A percentile compares a stretch with the other conserved stretches of the same genome.
Evolutionary conservation across 2,329 filamentous ascomycete species (phyloP).

Genomic region (Trichoderma koningii): DNA sequence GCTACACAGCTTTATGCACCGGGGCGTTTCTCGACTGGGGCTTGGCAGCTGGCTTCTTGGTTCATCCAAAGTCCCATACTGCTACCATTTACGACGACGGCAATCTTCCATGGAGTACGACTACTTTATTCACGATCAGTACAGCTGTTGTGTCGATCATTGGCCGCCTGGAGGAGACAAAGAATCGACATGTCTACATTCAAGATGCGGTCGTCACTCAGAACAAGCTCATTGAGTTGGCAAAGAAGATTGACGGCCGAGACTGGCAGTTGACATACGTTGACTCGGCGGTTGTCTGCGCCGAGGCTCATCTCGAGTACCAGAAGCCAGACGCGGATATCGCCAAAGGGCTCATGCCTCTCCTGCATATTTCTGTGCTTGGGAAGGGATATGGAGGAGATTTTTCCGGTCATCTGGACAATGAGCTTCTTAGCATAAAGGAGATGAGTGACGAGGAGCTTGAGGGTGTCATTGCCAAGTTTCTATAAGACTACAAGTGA

Average conservation of each 20-base stretch:
- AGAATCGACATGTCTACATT: constrained; percentile 13
- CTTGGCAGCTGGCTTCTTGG: constrained; percentile 1
- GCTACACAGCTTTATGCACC: background rate
- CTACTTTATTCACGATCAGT: background rate
- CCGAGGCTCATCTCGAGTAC: background rate
- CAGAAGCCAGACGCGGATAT: background rate
- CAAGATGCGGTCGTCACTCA: background rate
- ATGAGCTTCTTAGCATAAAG: constrained; percentile 3
- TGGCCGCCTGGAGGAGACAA: background rate
- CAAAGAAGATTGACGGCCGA: background rate
- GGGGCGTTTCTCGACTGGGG: constrained; percentile 3
- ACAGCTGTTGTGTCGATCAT: constrained; percentile 1
- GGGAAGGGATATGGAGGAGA: constrained; percentile 5
- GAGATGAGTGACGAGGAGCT: background rate
- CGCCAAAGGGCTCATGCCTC: background rate
- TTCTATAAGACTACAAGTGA: background rate
- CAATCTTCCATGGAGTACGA: background rate
- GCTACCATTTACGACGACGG: constrained; percentile 11
- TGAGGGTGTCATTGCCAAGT: background rate
- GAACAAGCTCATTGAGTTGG: background rate
- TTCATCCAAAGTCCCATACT: constrained; percentile 1
- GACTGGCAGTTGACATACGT: background rate
- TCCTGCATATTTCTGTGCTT: constrained; percentile 9
- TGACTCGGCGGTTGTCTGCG: background rate
- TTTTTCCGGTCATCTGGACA: background rate